Conservation (phyloP, 176 grass and related monocot genomes). For the Oryza punctata region DNA sequence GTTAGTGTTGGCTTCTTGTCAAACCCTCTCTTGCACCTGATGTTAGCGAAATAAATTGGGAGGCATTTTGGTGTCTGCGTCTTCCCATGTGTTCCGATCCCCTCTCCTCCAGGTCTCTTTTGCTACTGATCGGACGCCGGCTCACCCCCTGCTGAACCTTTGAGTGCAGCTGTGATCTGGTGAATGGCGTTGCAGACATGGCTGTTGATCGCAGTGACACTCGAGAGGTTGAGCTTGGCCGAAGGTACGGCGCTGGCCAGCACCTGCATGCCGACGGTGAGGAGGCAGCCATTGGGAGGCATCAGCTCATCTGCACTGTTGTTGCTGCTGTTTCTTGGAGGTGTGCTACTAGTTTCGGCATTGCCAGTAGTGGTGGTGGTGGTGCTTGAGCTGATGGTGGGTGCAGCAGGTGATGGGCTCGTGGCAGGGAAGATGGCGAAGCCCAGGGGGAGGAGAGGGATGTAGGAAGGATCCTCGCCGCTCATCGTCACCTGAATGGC, state of each 20-base stretch:
- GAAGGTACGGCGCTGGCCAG: constrained; percentile 85
- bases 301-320: constrained; percentile 7
- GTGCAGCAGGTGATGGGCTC: constrained; percentile 26
- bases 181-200: constrained; percentile 81
- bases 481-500: constrained; percentile 93
- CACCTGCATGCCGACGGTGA: constrained; percentile 88
- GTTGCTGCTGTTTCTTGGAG: not conserved
- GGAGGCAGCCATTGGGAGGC: constrained; percentile 57
- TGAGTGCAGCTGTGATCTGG: constrained; percentile 74
- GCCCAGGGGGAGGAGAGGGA: constrained; percentile 81
- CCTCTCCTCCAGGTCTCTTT: constrained; percentile 3
- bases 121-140: constrained; percentile 47
- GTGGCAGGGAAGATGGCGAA: constrained; percentile 78
- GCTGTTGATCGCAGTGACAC: constrained; percentile 85
- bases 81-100: not conserved
- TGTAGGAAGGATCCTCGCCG: constrained; percentile 88
- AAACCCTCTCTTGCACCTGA: constrained; percentile 74
- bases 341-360: not conserved
- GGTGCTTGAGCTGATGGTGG: constrained; percentile 21
- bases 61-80: constrained; percentile 43
- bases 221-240: constrained; percentile 87
- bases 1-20: constrained; percentile 64
- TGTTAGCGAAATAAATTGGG: constrained; percentile 35
- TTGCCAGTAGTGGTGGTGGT: not conserved
- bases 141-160: constrained; percentile 27